These are phyloP conservation scores for Zostera marina DNA, from an alignment of 116 monocot species.

Conservation along the genomic window DNA sequence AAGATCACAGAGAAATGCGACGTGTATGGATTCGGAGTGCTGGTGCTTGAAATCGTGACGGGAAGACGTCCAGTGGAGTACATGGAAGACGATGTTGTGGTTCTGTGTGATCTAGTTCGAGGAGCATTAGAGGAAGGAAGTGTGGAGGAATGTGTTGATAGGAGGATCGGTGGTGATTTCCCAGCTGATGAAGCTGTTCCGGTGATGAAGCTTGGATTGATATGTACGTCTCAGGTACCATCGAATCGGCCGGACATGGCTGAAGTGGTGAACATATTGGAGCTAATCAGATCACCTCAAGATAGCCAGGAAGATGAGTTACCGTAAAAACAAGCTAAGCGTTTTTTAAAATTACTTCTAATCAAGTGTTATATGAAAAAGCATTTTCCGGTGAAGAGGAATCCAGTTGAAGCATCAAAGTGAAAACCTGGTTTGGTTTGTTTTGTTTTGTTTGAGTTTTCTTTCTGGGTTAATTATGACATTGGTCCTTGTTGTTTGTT, in stretches of 20 bases:
- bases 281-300: constrained; percentile 54
- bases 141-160: constrained; percentile 50
- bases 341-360: constrained; percentile 2
- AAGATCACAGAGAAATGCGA: constrained; percentile 80
- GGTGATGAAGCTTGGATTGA: constrained; percentile 54
- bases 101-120: constrained; percentile 49
- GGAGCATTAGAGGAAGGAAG: constrained; percentile 45
- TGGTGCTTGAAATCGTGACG: constrained; percentile 43
- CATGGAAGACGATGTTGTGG: constrained; percentile 71
- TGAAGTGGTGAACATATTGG: constrained; percentile 67
- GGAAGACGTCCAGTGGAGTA: constrained; percentile 68
- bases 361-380: background rate
- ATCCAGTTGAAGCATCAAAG: no score
- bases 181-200: constrained; percentile 46
- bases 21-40: constrained; percentile 58
- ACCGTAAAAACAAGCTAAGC: background rate
- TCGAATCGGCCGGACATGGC: constrained; percentile 56
- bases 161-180: constrained; percentile 30
- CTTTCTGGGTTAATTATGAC: no score
- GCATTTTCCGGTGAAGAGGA: no score
- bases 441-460: no score
- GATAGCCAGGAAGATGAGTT: constrained; percentile 29
- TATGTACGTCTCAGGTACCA: constrained; percentile 78
- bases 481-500: no score
- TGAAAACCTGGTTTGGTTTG: no score